These are phyloP conservation scores for Inga laurina DNA, from an alignment of 306 rosid genomes.

Conservation along the genomic window DNA sequence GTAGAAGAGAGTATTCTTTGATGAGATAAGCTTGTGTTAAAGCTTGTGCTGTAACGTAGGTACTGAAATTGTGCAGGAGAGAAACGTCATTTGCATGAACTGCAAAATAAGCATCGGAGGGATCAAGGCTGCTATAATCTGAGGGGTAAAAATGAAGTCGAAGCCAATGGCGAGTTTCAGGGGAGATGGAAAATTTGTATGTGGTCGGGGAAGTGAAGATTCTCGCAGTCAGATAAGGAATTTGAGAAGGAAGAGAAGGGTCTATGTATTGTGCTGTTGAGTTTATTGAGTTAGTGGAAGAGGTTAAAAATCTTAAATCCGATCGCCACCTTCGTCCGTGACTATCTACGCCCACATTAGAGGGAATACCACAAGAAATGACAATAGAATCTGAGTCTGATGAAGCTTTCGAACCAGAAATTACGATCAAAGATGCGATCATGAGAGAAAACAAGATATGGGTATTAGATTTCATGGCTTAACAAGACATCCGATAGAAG, in stretches of 20 bases:
- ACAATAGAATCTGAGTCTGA: slow-evolving; percentile 29
- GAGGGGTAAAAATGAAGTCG: slow-evolving; percentile 52
- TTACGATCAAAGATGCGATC: not conserved
- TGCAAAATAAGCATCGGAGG: slow-evolving; percentile 33
- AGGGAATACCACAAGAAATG: slow-evolving; percentile 48
- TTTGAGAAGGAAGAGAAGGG: slow-evolving; percentile 52
- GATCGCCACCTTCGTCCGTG: slow-evolving; percentile 46
- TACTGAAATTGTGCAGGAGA: slow-evolving; percentile 51
- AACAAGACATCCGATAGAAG: not conserved
- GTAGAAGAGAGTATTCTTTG: slow-evolving; percentile 40
- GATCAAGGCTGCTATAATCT: slow-evolving; percentile 23
- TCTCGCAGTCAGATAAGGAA: slow-evolving; percentile 54
- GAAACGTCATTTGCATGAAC: slow-evolving; percentile 38
- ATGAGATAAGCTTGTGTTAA: slow-evolving; percentile 49
- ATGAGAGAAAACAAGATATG: slow-evolving; percentile 24
- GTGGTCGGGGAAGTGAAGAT: slow-evolving; percentile 38
- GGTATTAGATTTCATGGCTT: slow-evolving; percentile 38
- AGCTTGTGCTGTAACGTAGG: slow-evolving; percentile 38
- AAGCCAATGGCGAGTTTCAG: slow-evolving; percentile 37
- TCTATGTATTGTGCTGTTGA: slow-evolving; percentile 41
- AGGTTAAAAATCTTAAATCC: slow-evolving; percentile 34
- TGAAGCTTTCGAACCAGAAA: not conserved
- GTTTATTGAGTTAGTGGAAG: slow-evolving; percentile 13
- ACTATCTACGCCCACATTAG: slow-evolving; percentile 36
- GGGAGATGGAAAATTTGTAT: slow-evolving; percentile 35